These are phyloP conservation scores for Colletotrichum sp. DNA, from an alignment of 2,329 filamentous ascomycete species.

Conservation along the genomic window DNA sequence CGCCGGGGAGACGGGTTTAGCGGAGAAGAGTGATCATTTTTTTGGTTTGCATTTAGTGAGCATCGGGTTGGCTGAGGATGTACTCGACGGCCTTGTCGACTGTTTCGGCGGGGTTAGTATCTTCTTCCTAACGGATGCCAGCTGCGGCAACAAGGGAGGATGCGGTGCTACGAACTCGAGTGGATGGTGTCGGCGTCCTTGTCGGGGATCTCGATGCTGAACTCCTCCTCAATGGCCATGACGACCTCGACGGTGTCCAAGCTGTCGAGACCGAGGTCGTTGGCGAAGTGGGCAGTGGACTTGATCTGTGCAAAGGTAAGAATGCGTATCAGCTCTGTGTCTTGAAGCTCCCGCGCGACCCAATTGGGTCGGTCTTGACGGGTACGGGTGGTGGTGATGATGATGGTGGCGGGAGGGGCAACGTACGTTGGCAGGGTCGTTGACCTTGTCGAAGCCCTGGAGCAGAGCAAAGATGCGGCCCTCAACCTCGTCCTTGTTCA, in stretches of 20 bases:
- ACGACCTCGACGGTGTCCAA: slow-evolving; percentile 99
- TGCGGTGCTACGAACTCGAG: slow-evolving; percentile 72
- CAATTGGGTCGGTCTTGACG: neutral
- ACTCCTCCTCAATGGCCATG: slow-evolving; percentile 98
- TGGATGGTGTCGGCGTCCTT: slow-evolving; percentile 95
- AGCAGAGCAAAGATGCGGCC: slow-evolving; percentile 91
- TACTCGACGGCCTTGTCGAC: slow-evolving; percentile 95
- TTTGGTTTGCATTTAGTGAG: slow-evolving; percentile 73
- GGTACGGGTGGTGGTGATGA: neutral
- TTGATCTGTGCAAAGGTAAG: slow-evolving; percentile 68
- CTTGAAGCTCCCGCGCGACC: neutral
- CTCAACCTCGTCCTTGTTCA: slow-evolving; percentile 85
- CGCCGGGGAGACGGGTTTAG: slow-evolving; percentile 17
- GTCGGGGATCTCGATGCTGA: slow-evolving; percentile 96
- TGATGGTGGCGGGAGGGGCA: neutral
- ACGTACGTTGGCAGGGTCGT: slow-evolving; percentile 67
- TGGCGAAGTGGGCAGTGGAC: slow-evolving; percentile 86
- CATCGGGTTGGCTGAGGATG: slow-evolving; percentile 91
- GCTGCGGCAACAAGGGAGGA: neutral
- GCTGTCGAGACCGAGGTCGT: slow-evolving; percentile 96
- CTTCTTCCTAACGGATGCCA: neutral
- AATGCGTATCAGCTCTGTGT: neutral
- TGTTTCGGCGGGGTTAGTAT: slow-evolving; percentile 39
- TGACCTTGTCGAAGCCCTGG: slow-evolving; percentile 97
- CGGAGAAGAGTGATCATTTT: neutral